These are phyloP conservation scores for Leishmania tarentolae DNA, from an alignment of 208 protist species.

Conservation along the genomic window DNA sequence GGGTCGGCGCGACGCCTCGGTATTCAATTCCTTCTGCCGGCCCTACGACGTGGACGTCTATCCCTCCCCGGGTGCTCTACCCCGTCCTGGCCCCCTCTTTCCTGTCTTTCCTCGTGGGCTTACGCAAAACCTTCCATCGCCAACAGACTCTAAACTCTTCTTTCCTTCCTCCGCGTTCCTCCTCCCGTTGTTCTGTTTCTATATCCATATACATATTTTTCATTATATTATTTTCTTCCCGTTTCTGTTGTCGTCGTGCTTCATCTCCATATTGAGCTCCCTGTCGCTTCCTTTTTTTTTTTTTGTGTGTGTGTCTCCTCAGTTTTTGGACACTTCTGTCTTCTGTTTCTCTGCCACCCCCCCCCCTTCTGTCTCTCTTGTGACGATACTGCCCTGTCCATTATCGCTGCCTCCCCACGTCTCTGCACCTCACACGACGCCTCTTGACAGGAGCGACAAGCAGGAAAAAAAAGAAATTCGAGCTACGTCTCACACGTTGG, in stretches of 20 bases:
- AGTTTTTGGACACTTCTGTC: background rate
- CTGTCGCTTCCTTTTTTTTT: background rate
- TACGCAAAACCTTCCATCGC: background rate
- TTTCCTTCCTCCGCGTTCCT: background rate
- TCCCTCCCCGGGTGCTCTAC: no score
- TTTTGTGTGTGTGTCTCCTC: no score
- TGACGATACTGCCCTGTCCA: background rate
- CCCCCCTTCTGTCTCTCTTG: background rate
- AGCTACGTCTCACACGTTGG: background rate
- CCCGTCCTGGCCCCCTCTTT: no score
- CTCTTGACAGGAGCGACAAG: background rate
- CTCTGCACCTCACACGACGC: background rate
- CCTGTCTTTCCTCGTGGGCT: background rate
- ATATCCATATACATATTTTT: no score
- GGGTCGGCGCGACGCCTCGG: background rate
- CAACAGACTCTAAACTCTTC: background rate
- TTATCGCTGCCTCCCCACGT: background rate
- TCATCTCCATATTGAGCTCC: background rate
- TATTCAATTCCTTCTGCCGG: background rate
- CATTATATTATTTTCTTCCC: background rate
- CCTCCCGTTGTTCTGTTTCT: background rate
- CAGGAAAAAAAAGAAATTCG: background rate
- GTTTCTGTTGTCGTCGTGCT: background rate
- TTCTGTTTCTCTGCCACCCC: background rate
- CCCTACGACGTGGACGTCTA: background rate